Evolutionary conservation across 2,329 filamentous ascomycete genomes (phyloP).

Genomic region (Chaetomiaceae sp.): DNA sequence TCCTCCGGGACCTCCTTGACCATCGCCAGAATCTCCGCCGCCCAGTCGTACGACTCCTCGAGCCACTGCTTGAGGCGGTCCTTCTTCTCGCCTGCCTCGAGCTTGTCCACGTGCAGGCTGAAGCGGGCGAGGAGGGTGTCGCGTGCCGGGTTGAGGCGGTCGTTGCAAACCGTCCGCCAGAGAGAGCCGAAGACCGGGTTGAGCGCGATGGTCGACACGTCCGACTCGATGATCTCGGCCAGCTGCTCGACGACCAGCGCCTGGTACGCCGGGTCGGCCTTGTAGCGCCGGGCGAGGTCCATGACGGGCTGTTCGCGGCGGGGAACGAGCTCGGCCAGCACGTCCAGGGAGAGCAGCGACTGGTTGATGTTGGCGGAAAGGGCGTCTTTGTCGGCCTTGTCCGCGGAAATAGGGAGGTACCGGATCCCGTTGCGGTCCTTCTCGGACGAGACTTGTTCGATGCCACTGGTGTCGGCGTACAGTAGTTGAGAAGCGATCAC

Average conservation of each 20-base stretch:
- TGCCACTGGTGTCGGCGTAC: conserved; percentile 16
- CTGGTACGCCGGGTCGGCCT: conserved; percentile 33
- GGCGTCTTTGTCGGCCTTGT: neutral
- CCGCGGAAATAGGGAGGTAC: conserved; percentile 12
- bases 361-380: conserved; percentile 11
- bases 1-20: conserved; percentile 33
- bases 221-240: conserved; percentile 36
- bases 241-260: conserved; percentile 35
- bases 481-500: conserved; percentile 11
- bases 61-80: conserved; percentile 41
- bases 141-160: conserved; percentile 36
- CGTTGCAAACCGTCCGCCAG: conserved; percentile 44
- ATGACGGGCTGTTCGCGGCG: conserved; percentile 22
- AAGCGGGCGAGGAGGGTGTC: conserved; percentile 39
- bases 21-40: conserved; percentile 35
- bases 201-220: conserved; percentile 39
- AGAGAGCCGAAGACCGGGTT: conserved; percentile 46
- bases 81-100: conserved; percentile 31
- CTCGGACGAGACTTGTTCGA: conserved; percentile 17
- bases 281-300: conserved; percentile 38
- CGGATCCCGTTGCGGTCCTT: conserved; percentile 4
- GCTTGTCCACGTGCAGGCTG: conserved; percentile 33
- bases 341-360: conserved; percentile 15
- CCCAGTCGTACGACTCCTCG: conserved; percentile 45
- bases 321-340: conserved; percentile 24